Evolutionary conservation across 768 basidiomycete genomes (phyloP).

Genomic region (Tricholoma sp.): DNA sequence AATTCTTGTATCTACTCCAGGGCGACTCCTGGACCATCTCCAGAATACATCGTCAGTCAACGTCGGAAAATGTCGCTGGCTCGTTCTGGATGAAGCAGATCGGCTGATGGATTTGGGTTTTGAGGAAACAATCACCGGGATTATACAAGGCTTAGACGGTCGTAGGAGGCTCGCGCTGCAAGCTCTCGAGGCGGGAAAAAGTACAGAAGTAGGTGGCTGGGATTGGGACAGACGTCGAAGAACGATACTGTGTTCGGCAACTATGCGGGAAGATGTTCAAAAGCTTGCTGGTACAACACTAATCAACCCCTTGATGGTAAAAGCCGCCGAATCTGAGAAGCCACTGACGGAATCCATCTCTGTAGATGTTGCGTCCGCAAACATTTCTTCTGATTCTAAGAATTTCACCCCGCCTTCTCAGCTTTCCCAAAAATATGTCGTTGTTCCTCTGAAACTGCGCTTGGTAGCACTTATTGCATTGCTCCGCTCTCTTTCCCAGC

Average conservation of each 20-base stretch:
- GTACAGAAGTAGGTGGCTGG: slow-evolving; percentile 77
- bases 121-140: slow-evolving; percentile 90
- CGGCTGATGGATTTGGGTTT: slow-evolving; percentile 97
- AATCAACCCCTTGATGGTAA: slow-evolving; percentile 76
- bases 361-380: slow-evolving; percentile 12
- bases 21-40: slow-evolving; percentile 90
- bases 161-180: slow-evolving; percentile 67
- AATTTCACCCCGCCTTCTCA: slow-evolving; percentile 94
- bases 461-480: slow-evolving; percentile 87
- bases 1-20: slow-evolving; percentile 93
- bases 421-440: slow-evolving; percentile 83
- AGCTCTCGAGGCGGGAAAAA: slow-evolving; percentile 62
- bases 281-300: slow-evolving; percentile 84
- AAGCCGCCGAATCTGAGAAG: slow-evolving; percentile 55
- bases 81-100: slow-evolving; percentile 96
- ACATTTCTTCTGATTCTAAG: slow-evolving; percentile 25
- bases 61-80: slow-evolving; percentile 90
- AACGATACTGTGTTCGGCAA: slow-evolving; percentile 94
- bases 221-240: slow-evolving; percentile 74
- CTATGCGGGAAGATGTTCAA: slow-evolving; percentile 92
- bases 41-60: slow-evolving; percentile 94
- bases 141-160: slow-evolving; percentile 83
- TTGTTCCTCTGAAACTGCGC: slow-evolving; percentile 91
- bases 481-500: slow-evolving; percentile 70
- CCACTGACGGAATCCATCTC: slow-evolving; percentile 13